Percentiles rank a stretch among this genome's conserved stretches.
These are phyloP conservation scores for Phytophthora quininea DNA, from an alignment of 352 stramenopile genomes.

Conservation along the genomic window DNA sequence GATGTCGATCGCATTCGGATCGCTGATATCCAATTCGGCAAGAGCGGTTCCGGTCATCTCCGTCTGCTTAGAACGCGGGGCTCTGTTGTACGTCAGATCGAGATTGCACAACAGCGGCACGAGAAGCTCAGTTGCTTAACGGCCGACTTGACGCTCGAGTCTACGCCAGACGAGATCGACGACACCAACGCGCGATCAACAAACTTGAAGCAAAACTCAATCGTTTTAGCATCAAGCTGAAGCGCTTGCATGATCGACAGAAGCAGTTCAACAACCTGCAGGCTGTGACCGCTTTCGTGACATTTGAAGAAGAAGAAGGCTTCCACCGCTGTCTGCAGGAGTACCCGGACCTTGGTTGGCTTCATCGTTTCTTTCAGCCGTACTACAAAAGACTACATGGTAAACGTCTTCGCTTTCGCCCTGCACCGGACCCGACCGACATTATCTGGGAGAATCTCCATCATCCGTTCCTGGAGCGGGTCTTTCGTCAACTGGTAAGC, in stretches of 20 bases:
- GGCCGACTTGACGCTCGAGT: conserved; percentile 42
- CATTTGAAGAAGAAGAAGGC: conserved; percentile 86
- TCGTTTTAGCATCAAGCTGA: conserved; percentile 50
- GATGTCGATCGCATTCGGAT: conserved; percentile 68
- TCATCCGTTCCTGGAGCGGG: conserved; percentile 58
- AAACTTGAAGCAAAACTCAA: conserved; percentile 55
- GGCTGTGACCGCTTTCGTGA: conserved; percentile 83
- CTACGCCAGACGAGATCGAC: conserved; percentile 49
- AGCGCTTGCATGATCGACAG: conserved; percentile 46
- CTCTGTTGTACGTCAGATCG: conserved; percentile 62
- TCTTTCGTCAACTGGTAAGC: conserved; percentile 65
- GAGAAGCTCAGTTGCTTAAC: conserved; percentile 67
- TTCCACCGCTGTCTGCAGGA: conserved; percentile 77
- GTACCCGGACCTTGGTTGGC: conserved; percentile 74
- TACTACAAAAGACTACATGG: conserved; percentile 64
- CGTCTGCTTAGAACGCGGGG: conserved; percentile 68
- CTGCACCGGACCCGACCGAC: conserved; percentile 79
- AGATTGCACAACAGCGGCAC: conserved; percentile 68
- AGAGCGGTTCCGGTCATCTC: conserved; percentile 62
- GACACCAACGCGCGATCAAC: conserved; percentile 49
- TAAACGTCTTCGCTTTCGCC: conserved; percentile 75
- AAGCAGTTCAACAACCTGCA: conserved; percentile 44
- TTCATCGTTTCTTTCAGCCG: conserved; percentile 79
- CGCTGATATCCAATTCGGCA: conserved; percentile 82
- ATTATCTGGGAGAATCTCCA: conserved; percentile 89